These are phyloP conservation scores for Pichia sporocuriosa DNA, from an alignment of 805 yeast genomes.

Conservation along the genomic window DNA sequence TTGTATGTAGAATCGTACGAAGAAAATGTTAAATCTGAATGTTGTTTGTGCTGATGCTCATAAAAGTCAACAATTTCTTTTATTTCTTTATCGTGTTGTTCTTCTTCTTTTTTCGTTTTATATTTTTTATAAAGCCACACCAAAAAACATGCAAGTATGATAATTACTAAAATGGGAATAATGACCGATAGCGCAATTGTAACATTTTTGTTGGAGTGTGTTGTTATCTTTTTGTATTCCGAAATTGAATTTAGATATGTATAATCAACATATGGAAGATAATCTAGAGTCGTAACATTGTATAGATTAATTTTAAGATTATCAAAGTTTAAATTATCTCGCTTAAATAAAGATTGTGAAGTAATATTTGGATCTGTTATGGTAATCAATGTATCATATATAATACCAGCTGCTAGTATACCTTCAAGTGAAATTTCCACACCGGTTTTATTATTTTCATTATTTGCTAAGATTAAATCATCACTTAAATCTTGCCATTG, in stretches of 20 bases:
- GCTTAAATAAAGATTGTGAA: not conserved
- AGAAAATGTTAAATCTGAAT: conserved; percentile 19
- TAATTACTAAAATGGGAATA: conserved; percentile 35
- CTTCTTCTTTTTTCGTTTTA: conserved; percentile 22
- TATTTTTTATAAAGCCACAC: conserved; percentile 26
- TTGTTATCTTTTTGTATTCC: no score
- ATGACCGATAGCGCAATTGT: conserved; percentile 42
- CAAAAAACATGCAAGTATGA: conserved; percentile 28
- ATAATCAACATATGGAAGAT: conserved; percentile 29
- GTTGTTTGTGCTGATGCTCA: conserved; percentile 19
- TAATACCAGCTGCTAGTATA: conserved; percentile 43
- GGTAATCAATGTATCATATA: conserved; percentile 45
- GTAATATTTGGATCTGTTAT: conserved; percentile 22
- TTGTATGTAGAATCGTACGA: conserved; percentile 9
- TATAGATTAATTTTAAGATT: conserved; percentile 35
- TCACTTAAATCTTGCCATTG: conserved; percentile 32
- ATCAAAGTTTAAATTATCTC: conserved; percentile 15
- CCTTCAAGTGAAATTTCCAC: conserved; percentile 22
- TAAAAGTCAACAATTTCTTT: conserved; percentile 29
- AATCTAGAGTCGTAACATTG: conserved; percentile 33
- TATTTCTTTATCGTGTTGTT: conserved; percentile 25
- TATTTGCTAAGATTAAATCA: conserved; percentile 19
- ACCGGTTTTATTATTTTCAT: conserved; percentile 15
- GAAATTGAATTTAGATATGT: conserved; percentile 18
- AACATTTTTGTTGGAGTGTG: conserved; percentile 22